A percentile compares a stretch with the other conserved stretches of the same genome.
phyloP scores from a whole-genome alignment of 148 eudicot genomes.

The Dysphania ambrosioides region DNA sequence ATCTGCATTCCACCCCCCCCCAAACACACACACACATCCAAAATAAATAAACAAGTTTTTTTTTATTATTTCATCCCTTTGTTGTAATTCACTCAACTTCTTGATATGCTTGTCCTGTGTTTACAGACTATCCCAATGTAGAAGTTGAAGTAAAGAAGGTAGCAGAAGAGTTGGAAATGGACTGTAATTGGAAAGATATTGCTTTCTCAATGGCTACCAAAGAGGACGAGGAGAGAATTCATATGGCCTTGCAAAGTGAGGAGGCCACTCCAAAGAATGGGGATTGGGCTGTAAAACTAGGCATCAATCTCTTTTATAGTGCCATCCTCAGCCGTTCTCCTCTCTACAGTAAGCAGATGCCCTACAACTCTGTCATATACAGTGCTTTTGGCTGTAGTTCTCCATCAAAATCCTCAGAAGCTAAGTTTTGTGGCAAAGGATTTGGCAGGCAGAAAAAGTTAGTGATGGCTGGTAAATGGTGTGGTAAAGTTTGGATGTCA shows the following conservation, averaged over 20 bases:
- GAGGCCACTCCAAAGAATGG: slow-evolving; percentile 73
- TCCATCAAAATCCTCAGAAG: slow-evolving; percentile 31
- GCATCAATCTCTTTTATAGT: slow-evolving; percentile 84
- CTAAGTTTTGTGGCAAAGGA: slow-evolving; percentile 34
- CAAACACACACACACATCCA: too few relatives aligned
- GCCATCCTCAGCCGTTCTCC: slow-evolving; percentile 90
- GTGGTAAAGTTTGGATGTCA: slow-evolving; percentile 98
- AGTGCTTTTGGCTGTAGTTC: slow-evolving; percentile 70
- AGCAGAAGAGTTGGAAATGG: slow-evolving; percentile 66
- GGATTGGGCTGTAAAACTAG: slow-evolving; percentile 93
- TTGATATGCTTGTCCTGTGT: slow-evolving; percentile 8
- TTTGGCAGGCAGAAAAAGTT: slow-evolving; percentile 62
- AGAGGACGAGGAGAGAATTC: slow-evolving; percentile 66
- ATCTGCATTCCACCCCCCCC: background rate
- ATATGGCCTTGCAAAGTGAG: slow-evolving; percentile 64
- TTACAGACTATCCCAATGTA: slow-evolving; percentile 80
- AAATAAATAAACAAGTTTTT: too few relatives aligned
- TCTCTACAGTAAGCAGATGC: slow-evolving; percentile 93
- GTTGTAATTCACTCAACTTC: background rate
- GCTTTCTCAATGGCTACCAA: slow-evolving; percentile 51
- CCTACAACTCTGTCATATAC: slow-evolving; percentile 73
- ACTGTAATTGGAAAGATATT: slow-evolving; percentile 57
- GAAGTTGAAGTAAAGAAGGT: slow-evolving; percentile 70
- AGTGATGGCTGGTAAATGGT: slow-evolving; percentile 90
- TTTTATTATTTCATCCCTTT: background rate